A percentile compares a stretch with the other conserved stretches of the same genome.
phyloP scores from a whole-genome alignment of 2,329 filamentous ascomycete genomes.

The Penicillium sp. region DNA sequence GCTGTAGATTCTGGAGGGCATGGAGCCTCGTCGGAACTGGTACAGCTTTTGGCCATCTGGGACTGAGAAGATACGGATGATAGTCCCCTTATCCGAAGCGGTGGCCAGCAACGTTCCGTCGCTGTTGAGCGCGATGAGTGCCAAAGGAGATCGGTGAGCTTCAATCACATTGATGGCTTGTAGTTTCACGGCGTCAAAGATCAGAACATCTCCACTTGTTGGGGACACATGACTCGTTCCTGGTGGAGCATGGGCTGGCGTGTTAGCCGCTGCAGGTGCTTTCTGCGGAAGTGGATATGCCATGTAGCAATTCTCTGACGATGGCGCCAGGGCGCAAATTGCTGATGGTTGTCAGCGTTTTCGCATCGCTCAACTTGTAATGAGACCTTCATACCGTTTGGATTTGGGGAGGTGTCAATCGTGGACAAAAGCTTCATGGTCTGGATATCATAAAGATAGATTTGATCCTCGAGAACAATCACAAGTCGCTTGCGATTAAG shows the following conservation, averaged over 20 bases:
- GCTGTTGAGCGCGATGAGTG: constrained; percentile 86
- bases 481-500: constrained; percentile 92
- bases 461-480: constrained; percentile 91
- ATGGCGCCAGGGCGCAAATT: constrained; percentile 89
- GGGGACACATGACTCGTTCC: constrained; percentile 72
- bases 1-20: constrained; percentile 93
- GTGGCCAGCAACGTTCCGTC: constrained; percentile 91
- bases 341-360: constrained; percentile 49
- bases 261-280: constrained; percentile 54
- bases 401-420: constrained; percentile 92
- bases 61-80: constrained; percentile 93
- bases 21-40: constrained; percentile 93
- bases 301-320: constrained; percentile 93
- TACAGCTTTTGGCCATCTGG: constrained; percentile 90
- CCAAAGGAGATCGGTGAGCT: constrained; percentile 88
- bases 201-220: constrained; percentile 86
- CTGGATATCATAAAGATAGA: constrained; percentile 97
- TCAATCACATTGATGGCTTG: constrained; percentile 96
- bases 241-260: constrained; percentile 82
- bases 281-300: constrained; percentile 84
- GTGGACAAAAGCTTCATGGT: constrained; percentile 96
- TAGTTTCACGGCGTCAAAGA: constrained; percentile 86
- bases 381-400: constrained; percentile 57
- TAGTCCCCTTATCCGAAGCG: constrained; percentile 94
- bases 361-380: background rate